A percentile compares a stretch with the other conserved stretches of the same genome.
Evolutionary conservation across 75 land plant species (phyloP).

Genomic region (Picea glauca): DNA sequence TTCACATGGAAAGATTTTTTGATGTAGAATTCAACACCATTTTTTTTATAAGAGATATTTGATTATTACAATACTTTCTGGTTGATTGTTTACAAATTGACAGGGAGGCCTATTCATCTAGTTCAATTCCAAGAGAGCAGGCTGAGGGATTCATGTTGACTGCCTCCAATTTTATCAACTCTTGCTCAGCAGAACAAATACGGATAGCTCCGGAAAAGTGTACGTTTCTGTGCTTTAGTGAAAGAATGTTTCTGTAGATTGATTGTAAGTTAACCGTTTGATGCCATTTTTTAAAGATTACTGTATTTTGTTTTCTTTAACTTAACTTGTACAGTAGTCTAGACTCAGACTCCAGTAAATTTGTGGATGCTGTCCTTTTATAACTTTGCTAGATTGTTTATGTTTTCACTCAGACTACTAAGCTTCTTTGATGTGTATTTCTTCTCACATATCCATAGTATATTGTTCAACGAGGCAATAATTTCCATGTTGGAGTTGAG

Average conservation of each 20-base stretch:
- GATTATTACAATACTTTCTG: too few relatives aligned
- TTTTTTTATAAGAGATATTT: too few relatives aligned
- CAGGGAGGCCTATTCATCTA: conserved; percentile 72
- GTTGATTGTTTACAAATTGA: background rate
- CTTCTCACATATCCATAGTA: too few relatives aligned
- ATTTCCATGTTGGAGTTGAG: too few relatives aligned
- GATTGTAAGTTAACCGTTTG: background rate
- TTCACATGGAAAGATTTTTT: too few relatives aligned
- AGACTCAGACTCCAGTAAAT: background rate
- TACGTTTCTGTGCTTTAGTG: conserved; percentile 16
- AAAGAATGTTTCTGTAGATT: background rate
- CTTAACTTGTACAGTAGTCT: background rate
- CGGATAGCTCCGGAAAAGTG: conserved; percentile 86
- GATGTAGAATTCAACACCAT: too few relatives aligned
- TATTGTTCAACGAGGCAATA: too few relatives aligned
- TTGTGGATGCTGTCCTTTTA: too few relatives aligned
- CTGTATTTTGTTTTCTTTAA: background rate
- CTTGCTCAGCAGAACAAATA: conserved; percentile 72
- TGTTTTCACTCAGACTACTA: too few relatives aligned
- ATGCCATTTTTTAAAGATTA: conserved; percentile 13
- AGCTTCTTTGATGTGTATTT: too few relatives aligned
- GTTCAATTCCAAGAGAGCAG: conserved; percentile 52
- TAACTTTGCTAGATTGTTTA: too few relatives aligned
- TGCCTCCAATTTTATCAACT: conserved; percentile 55
- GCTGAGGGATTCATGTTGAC: conserved; percentile 31